These are phyloP conservation scores for Aegilops umbellulata DNA, from an alignment of 176 grass and related monocot genomes.

Conservation along the genomic window DNA sequence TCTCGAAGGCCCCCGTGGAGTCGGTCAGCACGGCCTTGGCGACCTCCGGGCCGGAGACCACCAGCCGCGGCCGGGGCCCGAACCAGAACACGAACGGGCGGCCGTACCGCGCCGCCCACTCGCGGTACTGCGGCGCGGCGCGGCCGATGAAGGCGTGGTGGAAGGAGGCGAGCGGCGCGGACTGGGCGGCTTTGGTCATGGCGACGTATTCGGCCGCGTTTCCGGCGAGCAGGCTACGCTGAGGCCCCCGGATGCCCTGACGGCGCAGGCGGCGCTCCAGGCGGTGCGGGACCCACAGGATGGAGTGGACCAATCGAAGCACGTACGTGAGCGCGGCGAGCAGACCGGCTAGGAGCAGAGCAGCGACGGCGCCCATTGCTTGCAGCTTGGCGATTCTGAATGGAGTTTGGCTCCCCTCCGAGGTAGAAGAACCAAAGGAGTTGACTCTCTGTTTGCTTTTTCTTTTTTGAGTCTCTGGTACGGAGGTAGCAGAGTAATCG, in stretches of 20 bases:
- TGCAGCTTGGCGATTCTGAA: neutral
- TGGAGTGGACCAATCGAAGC: constrained; percentile 33
- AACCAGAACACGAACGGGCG: constrained; percentile 72
- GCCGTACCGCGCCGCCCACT: constrained; percentile 53
- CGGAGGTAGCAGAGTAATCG: too few relatives aligned
- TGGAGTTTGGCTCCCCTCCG: too few relatives aligned
- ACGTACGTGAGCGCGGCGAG: constrained; percentile 19
- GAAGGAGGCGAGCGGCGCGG: constrained; percentile 46
- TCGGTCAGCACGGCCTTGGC: constrained; percentile 55
- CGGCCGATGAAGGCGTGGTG: constrained; percentile 53
- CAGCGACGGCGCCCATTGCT: constrained; percentile 21
- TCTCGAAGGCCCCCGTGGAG: constrained; percentile 47
- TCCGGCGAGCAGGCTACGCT: constrained; percentile 48
- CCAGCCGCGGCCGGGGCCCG: constrained; percentile 47
- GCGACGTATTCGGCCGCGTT: constrained; percentile 39
- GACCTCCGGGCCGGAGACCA: constrained; percentile 51
- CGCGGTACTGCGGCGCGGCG: constrained; percentile 48
- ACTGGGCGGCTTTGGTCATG: constrained; percentile 33
- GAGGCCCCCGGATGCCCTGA: constrained; percentile 51
- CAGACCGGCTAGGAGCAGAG: constrained; percentile 7
- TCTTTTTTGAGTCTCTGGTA: too few relatives aligned
- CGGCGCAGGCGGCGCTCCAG: constrained; percentile 34
- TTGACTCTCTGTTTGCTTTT: neutral
- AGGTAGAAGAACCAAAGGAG: neutral
- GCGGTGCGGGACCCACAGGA: constrained; percentile 48